Evolutionary conservation across 805 yeast genomes (phyloP).

Genomic region (Cyberlindnera sargentensis): DNA sequence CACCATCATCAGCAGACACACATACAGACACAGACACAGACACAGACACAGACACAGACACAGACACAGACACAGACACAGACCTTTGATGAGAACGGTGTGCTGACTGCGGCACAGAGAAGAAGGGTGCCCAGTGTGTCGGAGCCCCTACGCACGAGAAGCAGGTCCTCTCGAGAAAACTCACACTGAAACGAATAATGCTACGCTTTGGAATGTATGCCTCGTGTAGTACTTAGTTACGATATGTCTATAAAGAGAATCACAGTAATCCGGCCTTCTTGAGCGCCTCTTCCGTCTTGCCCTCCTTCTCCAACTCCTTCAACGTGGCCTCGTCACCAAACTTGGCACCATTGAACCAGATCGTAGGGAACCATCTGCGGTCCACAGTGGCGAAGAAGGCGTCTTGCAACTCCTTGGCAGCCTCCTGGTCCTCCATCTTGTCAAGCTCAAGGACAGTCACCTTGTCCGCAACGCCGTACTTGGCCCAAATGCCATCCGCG

Average conservation of each 20-base stretch:
- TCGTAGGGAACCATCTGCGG: constrained; percentile 63
- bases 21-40: too few species aligned
- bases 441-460: constrained; percentile 57
- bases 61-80: too few species aligned
- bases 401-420: constrained; percentile 45
- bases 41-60: too few species aligned
- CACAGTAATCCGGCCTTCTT: constrained; percentile 16
- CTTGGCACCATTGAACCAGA: constrained; percentile 50
- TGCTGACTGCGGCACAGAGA: constrained; percentile 20
- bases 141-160: constrained; percentile 23
- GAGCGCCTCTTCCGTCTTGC: constrained; percentile 18
- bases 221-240: too few species aligned
- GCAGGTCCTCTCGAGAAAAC: constrained; percentile 21
- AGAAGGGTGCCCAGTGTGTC: constrained; percentile 22
- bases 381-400: constrained; percentile 53
- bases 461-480: constrained; percentile 42
- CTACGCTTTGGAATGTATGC: not conserved
- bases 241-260: too few species aligned
- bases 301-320: constrained; percentile 22
- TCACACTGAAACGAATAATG: constrained; percentile 8
- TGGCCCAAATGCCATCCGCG: constrained; percentile 47
- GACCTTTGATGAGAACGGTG: too few species aligned
- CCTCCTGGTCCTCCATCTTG: constrained; percentile 36
- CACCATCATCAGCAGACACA: too few species aligned
- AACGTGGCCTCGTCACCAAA: constrained; percentile 53